phyloP scores from a whole-genome alignment of 768 basidiomycete genomes.

The Cyclocybe cylindracea region DNA sequence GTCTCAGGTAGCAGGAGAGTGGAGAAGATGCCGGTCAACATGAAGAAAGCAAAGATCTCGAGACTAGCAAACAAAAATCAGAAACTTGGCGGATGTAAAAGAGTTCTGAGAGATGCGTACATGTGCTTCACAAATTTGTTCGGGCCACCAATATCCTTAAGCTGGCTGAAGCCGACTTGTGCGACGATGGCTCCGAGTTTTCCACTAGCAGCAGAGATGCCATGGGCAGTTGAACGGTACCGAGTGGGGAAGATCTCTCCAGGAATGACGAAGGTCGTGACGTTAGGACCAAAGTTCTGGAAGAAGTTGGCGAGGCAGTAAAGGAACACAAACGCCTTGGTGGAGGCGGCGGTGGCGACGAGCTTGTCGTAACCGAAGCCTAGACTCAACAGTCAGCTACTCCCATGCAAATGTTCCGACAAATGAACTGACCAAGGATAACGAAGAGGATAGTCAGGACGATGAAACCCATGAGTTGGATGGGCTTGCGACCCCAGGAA shows the following conservation, averaged over 20 bases:
- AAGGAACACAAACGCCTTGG: slow-evolving; percentile 73
- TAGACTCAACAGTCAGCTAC: slow-evolving; percentile 17
- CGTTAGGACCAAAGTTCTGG: slow-evolving; percentile 87
- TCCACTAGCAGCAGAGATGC: slow-evolving; percentile 81
- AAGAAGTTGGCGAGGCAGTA: slow-evolving; percentile 90
- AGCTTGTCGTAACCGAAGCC: slow-evolving; percentile 70
- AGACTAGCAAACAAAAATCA: slow-evolving; percentile 39
- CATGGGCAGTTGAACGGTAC: slow-evolving; percentile 83
- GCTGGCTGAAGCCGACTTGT: slow-evolving; percentile 72
- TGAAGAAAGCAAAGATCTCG: slow-evolving; percentile 83
- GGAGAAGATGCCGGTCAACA: slow-evolving; percentile 83
- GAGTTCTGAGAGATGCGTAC: slow-evolving; percentile 39
- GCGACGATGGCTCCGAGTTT: slow-evolving; percentile 84
- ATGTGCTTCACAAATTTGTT: slow-evolving; percentile 67
- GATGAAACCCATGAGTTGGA: slow-evolving; percentile 78
- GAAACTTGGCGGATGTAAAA: not conserved
- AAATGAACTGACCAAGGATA: slow-evolving; percentile 57
- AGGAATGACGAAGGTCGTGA: slow-evolving; percentile 79
- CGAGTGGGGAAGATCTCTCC: slow-evolving; percentile 88
- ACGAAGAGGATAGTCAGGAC: slow-evolving; percentile 67
- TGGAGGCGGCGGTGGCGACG: slow-evolving; percentile 38
- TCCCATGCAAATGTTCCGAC: too few relatives aligned
- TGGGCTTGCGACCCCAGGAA: slow-evolving; percentile 77
- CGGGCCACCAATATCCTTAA: slow-evolving; percentile 69
- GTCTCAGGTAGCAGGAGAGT: slow-evolving; percentile 83